These are phyloP conservation scores for Ustilago tritici DNA, from an alignment of 1,284 basidiomycete genomes.

Conservation along the genomic window DNA sequence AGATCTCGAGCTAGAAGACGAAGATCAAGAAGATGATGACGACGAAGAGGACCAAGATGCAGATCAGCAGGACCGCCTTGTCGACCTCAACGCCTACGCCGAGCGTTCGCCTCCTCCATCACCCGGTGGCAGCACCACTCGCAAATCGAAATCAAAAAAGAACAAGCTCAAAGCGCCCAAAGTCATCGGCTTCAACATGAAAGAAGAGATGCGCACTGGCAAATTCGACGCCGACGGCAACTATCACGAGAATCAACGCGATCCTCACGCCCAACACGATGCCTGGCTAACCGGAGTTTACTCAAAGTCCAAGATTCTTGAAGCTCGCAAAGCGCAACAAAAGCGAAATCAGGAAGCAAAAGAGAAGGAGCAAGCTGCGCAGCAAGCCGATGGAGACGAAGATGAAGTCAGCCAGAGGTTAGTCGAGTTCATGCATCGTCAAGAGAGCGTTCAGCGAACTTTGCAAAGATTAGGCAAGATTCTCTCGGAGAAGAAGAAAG, in stretches of 20 bases:
- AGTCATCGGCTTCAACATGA: constrained; percentile 97
- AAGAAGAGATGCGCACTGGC: constrained; percentile 96
- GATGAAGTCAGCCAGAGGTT: constrained; percentile 71
- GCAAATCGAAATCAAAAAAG: constrained; percentile 17
- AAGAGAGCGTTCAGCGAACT: constrained; percentile 90
- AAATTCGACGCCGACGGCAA: constrained; percentile 92
- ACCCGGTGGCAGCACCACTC: constrained; percentile 23
- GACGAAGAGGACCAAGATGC: constrained; percentile 40
- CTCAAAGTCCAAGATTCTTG: constrained; percentile 82
- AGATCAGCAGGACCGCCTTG: constrained; percentile 24
- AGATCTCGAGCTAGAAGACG: constrained; percentile 63
- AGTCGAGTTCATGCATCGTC: constrained; percentile 81
- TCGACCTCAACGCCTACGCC: constrained; percentile 53
- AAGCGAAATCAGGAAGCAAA: constrained; percentile 74
- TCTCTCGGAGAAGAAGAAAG: constrained; percentile 70
- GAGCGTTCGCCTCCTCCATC: constrained; percentile 58
- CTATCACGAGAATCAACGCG: constrained; percentile 83
- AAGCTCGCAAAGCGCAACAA: constrained; percentile 76
- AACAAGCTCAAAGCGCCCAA: constrained; percentile 77
- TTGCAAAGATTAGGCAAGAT: constrained; percentile 82
- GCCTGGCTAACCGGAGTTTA: constrained; percentile 92
- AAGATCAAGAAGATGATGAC: constrained; percentile 42
- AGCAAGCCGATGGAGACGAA: constrained; percentile 78
- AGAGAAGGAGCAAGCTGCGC: constrained; percentile 74
- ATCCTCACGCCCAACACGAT: constrained; percentile 92